Percentiles rank a stretch among this genome's conserved stretches.
Evolutionary conservation across 805 yeast genomes (phyloP).

Genomic region (Metschnikowia anglica): DNA sequence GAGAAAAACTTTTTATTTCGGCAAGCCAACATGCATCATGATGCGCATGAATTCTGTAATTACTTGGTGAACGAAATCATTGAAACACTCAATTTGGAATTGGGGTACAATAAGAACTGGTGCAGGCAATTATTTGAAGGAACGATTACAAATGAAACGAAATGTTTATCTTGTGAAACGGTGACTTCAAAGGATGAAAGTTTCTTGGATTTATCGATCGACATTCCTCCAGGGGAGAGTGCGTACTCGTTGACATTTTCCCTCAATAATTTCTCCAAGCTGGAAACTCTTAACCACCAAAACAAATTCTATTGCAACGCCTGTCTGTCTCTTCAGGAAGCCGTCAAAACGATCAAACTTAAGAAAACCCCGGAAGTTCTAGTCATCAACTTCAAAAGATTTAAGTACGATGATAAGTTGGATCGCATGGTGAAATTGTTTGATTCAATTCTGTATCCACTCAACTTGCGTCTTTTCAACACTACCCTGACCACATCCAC

Average conservation of each 20-base stretch:
- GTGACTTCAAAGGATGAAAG: slow-evolving; percentile 79
- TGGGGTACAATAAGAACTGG: slow-evolving; percentile 41
- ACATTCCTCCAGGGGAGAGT: slow-evolving; percentile 62
- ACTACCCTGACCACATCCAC: slow-evolving; percentile 42
- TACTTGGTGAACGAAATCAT: slow-evolving; percentile 68
- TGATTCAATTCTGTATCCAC: slow-evolving; percentile 80
- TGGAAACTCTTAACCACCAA: slow-evolving; percentile 79
- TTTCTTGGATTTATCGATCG: slow-evolving; percentile 83
- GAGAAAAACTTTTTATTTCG: slow-evolving; percentile 82
- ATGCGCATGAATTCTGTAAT: slow-evolving; percentile 95
- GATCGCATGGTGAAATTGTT: slow-evolving; percentile 83
- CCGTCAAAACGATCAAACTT: slow-evolving; percentile 83
- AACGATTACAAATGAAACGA: slow-evolving; percentile 77
- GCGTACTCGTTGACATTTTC: slow-evolving; percentile 71
- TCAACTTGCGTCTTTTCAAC: slow-evolving; percentile 64
- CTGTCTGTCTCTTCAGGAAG: slow-evolving; percentile 90
- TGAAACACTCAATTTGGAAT: slow-evolving; percentile 53
- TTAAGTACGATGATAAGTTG: slow-evolving; percentile 82
- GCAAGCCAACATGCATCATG: slow-evolving; percentile 90
- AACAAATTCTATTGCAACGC: slow-evolving; percentile 92
- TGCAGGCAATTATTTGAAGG: slow-evolving; percentile 82
- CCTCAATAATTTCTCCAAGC: slow-evolving; percentile 75
- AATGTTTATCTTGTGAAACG: slow-evolving; percentile 86
- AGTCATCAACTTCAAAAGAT: slow-evolving; percentile 84
- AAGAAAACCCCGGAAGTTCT: slow-evolving; percentile 74